Base-by-base conservation (phyloP, 345 rosid species). In the Hevea brasiliensis region DNA sequence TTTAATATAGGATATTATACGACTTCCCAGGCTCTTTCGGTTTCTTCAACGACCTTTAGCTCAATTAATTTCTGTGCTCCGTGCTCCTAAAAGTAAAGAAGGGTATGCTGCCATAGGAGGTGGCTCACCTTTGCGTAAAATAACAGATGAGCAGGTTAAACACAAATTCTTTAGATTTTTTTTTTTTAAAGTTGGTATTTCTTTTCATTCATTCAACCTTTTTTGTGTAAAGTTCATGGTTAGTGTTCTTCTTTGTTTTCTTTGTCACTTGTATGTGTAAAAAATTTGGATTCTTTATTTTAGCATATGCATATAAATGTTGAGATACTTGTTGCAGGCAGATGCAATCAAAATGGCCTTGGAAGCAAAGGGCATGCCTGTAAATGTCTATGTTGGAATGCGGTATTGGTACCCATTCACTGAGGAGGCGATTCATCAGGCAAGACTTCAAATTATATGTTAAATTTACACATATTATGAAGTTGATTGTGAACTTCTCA, bases 41-140 rank as follows among this genome's bases (percentile, higher is more conserved):
- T 91, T 92, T 84, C 90, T 92, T 56, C 98, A 91, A 79, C 76
- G 83, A 45, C 89, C 99, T 21, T 68, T 92, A 70, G 99, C 97
- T 1, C 73, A 89, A 51, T 82, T 92, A 29, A 95, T 95, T 68
- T 95, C 98, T 72, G 84, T 89, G 18, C 79, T 90, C 51, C 88
- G 97, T 17, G 96, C 99, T 17, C 96, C 96, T 1, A 92, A 92
- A 75, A 91, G 96, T 44, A 92, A 85, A 86, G 97, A 92, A 85
- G 99, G 96, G 65, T 95, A 95, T 89, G 99, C 99, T 81, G 85
- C 97, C 61, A 92, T 95, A 51, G 99, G 99, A 51, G 99, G 99
- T 45, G 93, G 98, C 67, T 95, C 97, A 26, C 98, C 97, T 58
- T 57, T 91, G 83, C 90, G 96, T 72, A 91, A 85, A 77, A 89